Percentiles rank a stretch among this genome's conserved stretches.
Conservation (phyloP, 2,329 filamentous ascomycete genomes). For the Botrytis hyacinthi region DNA sequence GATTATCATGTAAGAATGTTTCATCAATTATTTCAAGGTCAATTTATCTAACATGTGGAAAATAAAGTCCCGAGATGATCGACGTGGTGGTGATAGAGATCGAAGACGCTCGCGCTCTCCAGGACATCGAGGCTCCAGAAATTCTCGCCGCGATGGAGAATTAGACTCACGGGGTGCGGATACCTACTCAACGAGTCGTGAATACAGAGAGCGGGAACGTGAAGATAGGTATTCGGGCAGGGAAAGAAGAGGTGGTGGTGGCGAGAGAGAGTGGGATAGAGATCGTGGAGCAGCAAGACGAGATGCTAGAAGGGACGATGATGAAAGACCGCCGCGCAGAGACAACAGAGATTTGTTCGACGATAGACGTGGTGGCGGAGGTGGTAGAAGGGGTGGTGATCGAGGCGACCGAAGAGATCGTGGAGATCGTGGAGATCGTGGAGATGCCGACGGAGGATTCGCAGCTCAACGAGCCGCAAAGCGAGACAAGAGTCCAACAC, state of each 20-base stretch:
- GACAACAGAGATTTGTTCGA: conserved; percentile 60
- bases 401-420: conserved; percentile 44
- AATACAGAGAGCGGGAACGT: conserved; percentile 87
- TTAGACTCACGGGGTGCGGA: conserved; percentile 51
- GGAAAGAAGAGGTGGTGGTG: conserved; percentile 57
- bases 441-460: conserved; percentile 45
- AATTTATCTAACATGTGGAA: conserved; percentile 32
- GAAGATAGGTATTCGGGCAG: conserved; percentile 85
- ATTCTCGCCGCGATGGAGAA: conserved; percentile 68
- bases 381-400: conserved; percentile 47
- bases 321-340: conserved; percentile 54
- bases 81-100: conserved; percentile 45
- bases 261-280: conserved; percentile 75
- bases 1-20: conserved; percentile 50
- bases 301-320: conserved; percentile 64
- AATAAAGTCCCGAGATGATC: conserved; percentile 40
- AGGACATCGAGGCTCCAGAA: conserved; percentile 64
- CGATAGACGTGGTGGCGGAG: conserved; percentile 53
- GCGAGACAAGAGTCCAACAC: conserved; percentile 66
- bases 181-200: conserved; percentile 88
- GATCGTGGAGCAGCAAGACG: conserved; percentile 61
- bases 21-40: background rate
- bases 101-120: conserved; percentile 82
- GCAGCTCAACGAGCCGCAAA: conserved; percentile 47
- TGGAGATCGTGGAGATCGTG: conserved; percentile 44